Evolutionary conservation across 2,329 filamentous ascomycete genomes (phyloP), one percentile per base, ranked within the genome.

Genomic region (Erysiphe pulchra): DNA sequence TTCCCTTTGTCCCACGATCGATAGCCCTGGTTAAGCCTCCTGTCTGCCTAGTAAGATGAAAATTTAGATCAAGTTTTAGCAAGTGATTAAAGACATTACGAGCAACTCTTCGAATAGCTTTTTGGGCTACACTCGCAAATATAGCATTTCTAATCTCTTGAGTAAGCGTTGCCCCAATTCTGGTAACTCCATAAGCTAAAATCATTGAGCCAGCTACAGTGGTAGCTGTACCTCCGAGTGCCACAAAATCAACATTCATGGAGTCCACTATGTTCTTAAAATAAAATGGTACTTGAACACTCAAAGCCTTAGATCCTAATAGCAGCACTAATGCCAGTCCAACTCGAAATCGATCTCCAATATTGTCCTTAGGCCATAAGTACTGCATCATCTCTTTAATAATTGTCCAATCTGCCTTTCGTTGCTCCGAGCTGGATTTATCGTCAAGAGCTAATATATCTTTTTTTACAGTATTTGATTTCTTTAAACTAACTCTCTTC

Each of bases 251-350:
- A 53, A 98, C 73, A 60, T 98, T 98, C 84, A 98, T 93, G 17
- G 83, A 77, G 61, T 98, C 92, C 38, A 98, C 83, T 51, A 98
- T 95, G 61, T 67, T 86, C 68, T 95, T 95, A 68, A 98, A 98
- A 67, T 94, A 98, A 60, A 98, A 98, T 0, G 90, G 90, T 42
- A 98, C 84, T 65, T 98, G 85, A 14, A 98, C 90, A 61, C 95
- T 98, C 56, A 98, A 68, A 43, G 92, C 75, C 69, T 98, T 98
- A 58, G 85, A 84, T 48, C 86, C 83, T 18, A 98, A 64, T 34
- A 98, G 69, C 50, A 98, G 64, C 8, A 70, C 74, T 3, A 98
- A 70, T n/a, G 87, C 85, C 42, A 92, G 64, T 11, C 80, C 73
- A 32, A 98, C 90, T 50, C 90, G 77, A 50, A 86, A 64, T 59